These are phyloP conservation scores for Metschnikowia similis DNA, from an alignment of 805 yeast species.

Conservation along the genomic window DNA sequence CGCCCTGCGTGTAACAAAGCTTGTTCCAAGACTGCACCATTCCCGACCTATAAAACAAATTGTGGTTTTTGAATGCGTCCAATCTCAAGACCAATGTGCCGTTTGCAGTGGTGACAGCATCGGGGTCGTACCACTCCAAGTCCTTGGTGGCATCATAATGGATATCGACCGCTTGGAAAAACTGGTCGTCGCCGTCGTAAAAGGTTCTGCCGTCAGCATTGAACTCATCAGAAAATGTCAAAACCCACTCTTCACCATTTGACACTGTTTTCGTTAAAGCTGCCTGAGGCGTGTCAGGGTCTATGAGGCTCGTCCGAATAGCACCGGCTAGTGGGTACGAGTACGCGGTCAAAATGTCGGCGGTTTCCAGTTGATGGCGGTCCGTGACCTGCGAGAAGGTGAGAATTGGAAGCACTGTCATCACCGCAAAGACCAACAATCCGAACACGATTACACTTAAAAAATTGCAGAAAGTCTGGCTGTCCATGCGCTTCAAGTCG, in stretches of 20 bases:
- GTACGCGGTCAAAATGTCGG: conserved; percentile 51
- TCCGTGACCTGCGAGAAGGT: conserved; percentile 69
- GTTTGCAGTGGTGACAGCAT: conserved; percentile 71
- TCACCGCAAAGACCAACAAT: conserved; percentile 59
- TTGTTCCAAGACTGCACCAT: conserved; percentile 93
- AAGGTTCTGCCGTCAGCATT: conserved; percentile 86
- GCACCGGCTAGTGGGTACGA: conserved; percentile 54
- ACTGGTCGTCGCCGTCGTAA: conserved; percentile 87
- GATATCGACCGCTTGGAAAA: conserved; percentile 80
- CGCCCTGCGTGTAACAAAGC: conserved; percentile 83
- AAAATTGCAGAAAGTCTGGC: conserved; percentile 56
- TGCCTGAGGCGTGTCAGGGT: conserved; percentile 63
- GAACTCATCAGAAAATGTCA: conserved; percentile 90
- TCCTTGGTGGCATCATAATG: conserved; percentile 86
- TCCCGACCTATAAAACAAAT: conserved; percentile 79
- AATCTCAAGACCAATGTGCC: conserved; percentile 66
- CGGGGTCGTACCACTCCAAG: conserved; percentile 94
- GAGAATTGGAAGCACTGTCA: conserved; percentile 75
- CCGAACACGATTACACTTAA: conserved; percentile 54
- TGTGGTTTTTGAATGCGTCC: conserved; percentile 81
- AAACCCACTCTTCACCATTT: conserved; percentile 46
- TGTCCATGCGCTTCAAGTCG: conserved; percentile 66
- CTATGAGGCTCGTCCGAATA: conserved; percentile 58
- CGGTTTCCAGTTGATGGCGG: conserved; percentile 25
- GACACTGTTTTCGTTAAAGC: conserved; percentile 44